phyloP scores from a whole-genome alignment of 176 grass and related monocot species.

The Guadua angustifolia region DNA sequence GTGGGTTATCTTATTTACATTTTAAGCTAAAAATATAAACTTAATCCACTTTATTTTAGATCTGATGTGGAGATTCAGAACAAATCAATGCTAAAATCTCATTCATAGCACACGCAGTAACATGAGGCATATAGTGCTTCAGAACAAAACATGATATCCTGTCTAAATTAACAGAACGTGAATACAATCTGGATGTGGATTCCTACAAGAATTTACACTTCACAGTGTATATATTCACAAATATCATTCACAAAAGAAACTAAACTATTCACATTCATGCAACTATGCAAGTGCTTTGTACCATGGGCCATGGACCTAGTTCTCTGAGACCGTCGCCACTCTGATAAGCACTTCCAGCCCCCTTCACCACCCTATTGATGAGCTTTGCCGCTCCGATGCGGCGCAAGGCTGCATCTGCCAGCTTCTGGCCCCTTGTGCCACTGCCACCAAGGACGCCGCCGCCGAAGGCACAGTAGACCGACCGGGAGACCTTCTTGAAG shows the following conservation, averaged over 20 bases:
- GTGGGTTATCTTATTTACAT: too few species aligned
- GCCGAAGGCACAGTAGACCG: slow-evolving; percentile 62
- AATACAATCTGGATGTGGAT: slow-evolving; percentile 19
- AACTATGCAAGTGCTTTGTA: slow-evolving; percentile 57
- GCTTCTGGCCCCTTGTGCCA: slow-evolving; percentile 55
- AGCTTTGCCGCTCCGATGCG: slow-evolving; percentile 58
- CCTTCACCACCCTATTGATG: slow-evolving; percentile 49
- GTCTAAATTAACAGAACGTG: slow-evolving; percentile 40
- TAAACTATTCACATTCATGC: slow-evolving; percentile 50
- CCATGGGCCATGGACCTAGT: slow-evolving; percentile 82
- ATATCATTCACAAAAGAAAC: slow-evolving; percentile 37
- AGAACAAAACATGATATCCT: slow-evolving; percentile 75
- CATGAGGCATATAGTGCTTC: slow-evolving; percentile 74
- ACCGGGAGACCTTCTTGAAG: slow-evolving; percentile 71
- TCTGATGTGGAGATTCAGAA: slow-evolving; percentile 53
- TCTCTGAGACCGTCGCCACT: slow-evolving; percentile 56
- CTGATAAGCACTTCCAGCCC: slow-evolving; percentile 53
- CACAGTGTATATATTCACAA: slow-evolving; percentile 39
- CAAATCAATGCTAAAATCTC: slow-evolving; percentile 69
- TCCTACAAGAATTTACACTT: slow-evolving; percentile 37
- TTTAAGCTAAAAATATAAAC: too few species aligned
- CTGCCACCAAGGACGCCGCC: slow-evolving; percentile 60
- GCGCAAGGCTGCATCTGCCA: slow-evolving; percentile 61
- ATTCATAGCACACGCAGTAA: slow-evolving; percentile 77
- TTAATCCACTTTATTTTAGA: too few species aligned